Percentiles rank a stretch among this genome's conserved stretches.
Evolutionary conservation across 2,329 filamentous ascomycete genomes (phyloP).

Genomic region (Tolypocladium pustulatum): DNA sequence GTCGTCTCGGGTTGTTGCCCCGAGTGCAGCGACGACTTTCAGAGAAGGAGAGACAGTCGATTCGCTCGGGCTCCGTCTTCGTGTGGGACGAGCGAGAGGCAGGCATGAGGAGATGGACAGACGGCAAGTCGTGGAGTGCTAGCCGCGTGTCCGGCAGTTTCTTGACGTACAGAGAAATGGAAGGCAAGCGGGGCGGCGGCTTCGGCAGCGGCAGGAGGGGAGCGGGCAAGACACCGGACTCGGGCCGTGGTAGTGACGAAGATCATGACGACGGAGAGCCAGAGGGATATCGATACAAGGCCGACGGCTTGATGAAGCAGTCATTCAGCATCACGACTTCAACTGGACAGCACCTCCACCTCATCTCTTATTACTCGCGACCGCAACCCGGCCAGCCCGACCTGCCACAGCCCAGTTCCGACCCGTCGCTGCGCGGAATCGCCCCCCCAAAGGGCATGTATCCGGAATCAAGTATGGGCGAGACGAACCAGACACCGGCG

Average conservation of each 20-base stretch:
- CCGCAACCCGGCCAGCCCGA: slow-evolving; percentile 63
- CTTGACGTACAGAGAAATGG: slow-evolving; percentile 96
- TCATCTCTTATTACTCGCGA: slow-evolving; percentile 93
- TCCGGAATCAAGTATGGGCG: slow-evolving; percentile 87
- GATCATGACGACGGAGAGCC: slow-evolving; percentile 77
- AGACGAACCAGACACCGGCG: slow-evolving; percentile 68
- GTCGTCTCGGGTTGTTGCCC: slow-evolving; percentile 76
- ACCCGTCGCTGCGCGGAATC: slow-evolving; percentile 71
- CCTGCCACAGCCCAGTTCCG: slow-evolving; percentile 70
- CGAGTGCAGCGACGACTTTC: slow-evolving; percentile 87
- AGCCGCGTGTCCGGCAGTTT: slow-evolving; percentile 97
- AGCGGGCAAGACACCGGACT: slow-evolving; percentile 72
- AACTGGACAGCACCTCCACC: slow-evolving; percentile 77
- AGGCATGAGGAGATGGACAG: slow-evolving; percentile 96
- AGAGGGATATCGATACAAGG: slow-evolving; percentile 90
- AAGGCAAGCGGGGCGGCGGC: slow-evolving; percentile 83
- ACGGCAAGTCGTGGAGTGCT: slow-evolving; percentile 98
- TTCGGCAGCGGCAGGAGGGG: slow-evolving; percentile 51
- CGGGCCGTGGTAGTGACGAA: slow-evolving; percentile 70
- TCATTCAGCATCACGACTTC: slow-evolving; percentile 98
- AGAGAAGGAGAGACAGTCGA: slow-evolving; percentile 93
- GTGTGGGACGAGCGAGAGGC: slow-evolving; percentile 99
- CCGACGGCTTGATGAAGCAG: slow-evolving; percentile 97
- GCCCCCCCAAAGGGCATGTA: slow-evolving; percentile 91
- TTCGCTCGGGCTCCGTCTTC: slow-evolving; percentile 93